A percentile compares a stretch with the other conserved stretches of the same genome.
These are phyloP conservation scores for Ganoderma resinaceum DNA, from an alignment of 1,284 basidiomycete species.

Conservation along the genomic window DNA sequence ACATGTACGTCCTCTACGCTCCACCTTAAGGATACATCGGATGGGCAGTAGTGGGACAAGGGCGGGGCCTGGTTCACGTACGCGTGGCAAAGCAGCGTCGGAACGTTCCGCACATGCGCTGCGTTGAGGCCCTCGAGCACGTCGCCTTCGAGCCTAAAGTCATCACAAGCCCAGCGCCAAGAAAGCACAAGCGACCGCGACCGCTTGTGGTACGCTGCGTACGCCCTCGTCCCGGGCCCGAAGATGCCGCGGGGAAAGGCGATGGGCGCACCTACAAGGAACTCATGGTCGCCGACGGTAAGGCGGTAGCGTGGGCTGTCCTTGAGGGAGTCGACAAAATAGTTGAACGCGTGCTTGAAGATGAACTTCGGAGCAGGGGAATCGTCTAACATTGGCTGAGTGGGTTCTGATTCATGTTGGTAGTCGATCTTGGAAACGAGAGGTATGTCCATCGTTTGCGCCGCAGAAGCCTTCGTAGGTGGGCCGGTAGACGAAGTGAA, in stretches of 20 bases:
- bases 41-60: too few relatives aligned
- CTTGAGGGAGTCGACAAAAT: conserved; percentile 15
- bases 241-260: neutral
- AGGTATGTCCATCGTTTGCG: too few relatives aligned
- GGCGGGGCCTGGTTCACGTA: neutral
- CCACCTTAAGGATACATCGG: too few relatives aligned
- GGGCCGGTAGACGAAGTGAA: too few relatives aligned
- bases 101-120: neutral
- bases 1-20: too few relatives aligned
- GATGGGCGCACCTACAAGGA: neutral
- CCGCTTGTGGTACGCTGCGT: neutral
- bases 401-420: too few relatives aligned
- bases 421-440: too few relatives aligned
- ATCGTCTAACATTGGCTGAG: too few relatives aligned
- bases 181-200: neutral
- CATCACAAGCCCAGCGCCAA: neutral
- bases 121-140: neutral
- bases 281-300: neutral
- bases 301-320: conserved; percentile 13
- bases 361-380: too few relatives aligned
- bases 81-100: neutral
- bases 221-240: neutral
- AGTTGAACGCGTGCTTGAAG: conserved; percentile 13
- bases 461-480: too few relatives aligned
- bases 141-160: neutral